Evolutionary conservation across 1,284 basidiomycete genomes (phyloP).

Genomic region (Macrocybe sp.): DNA sequence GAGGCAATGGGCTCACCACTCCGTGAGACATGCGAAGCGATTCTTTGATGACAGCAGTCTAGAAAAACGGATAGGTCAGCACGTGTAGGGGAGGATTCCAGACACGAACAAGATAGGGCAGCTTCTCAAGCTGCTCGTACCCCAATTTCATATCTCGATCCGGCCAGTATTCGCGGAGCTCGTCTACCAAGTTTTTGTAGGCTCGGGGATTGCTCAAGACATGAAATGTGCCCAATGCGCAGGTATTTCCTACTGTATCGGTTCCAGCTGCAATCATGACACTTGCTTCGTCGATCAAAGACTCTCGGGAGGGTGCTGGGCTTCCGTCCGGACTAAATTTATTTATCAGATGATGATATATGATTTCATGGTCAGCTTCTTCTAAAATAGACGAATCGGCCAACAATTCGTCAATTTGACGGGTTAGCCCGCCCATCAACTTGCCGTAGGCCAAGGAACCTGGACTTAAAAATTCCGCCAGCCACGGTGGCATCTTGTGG

Average conservation of each 20-base stretch:
- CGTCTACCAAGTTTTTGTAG: slow-evolving; percentile 12
- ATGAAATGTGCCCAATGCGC: slow-evolving; percentile 27
- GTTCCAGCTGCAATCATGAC: slow-evolving; percentile 33
- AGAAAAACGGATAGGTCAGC: not conserved
- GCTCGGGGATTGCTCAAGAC: slow-evolving; percentile 18
- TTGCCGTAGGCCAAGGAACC: slow-evolving; percentile 8
- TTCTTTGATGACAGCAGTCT: slow-evolving; percentile 33
- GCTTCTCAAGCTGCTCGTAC: slow-evolving; percentile 22
- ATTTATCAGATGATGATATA: slow-evolving; percentile 30
- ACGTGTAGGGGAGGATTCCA: not conserved
- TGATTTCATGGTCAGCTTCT: slow-evolving; percentile 14
- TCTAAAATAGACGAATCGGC: slow-evolving; percentile 20
- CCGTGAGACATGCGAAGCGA: slow-evolving; percentile 30
- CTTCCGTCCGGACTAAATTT: too few species aligned
- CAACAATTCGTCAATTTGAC: slow-evolving; percentile 28
- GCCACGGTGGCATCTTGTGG: slow-evolving; percentile 12
- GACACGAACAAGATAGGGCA: slow-evolving; percentile 24
- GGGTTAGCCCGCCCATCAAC: slow-evolving; percentile 5
- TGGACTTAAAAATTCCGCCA: slow-evolving; percentile 11
- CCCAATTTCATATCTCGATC: slow-evolving; percentile 13
- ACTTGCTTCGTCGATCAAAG: slow-evolving; percentile 31
- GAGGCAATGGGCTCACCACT: slow-evolving; percentile 26
- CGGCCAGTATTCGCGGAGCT: slow-evolving; percentile 21
- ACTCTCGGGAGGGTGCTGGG: slow-evolving; percentile 23
- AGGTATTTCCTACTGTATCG: slow-evolving; percentile 34